Base-by-base conservation (phyloP, 805 yeast genomes). In the Wickerhamiella hasegawae region DNA sequence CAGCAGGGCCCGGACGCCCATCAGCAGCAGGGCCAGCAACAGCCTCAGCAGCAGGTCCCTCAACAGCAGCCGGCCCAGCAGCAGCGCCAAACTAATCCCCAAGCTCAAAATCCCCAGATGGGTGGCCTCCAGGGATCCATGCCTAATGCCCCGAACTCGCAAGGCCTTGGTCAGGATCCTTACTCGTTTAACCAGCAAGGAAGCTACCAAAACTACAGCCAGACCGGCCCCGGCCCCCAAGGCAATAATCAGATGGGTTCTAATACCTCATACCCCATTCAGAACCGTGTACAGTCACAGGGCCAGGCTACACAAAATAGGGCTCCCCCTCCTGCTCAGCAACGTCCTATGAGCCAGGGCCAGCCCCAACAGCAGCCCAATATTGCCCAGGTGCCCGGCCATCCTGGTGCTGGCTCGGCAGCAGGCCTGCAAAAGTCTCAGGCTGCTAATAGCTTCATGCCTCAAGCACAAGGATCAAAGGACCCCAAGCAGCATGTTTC, bases 261-360 rank as follows among this genome's bases (percentile, higher is more conserved):
- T n/a, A n/a, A n/a, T n/a, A n/a, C n/a, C n/a, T n/a, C n/a, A n/a
- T n/a, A n/a, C n/a, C n/a, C n/a, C n/a, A n/a, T n/a, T n/a, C n/a
- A n/a, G n/a, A n/a, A n/a, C n/a, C n/a, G n/a, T n/a, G n/a, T n/a
- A 22, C 49, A 37, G 31, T 48, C 34, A 40, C 46, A 36, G 38
- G 53, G 19, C 36, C 53, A 22, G 40, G 37, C 37, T 36, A 45
- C 38, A 42, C 44, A 27, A 34, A 45, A 24, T 37, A 50, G 38
- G 37, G 24, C 24, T 6, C 28, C 6, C 14, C 14, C 16, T 6
- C 16, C 6, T 8, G 28, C 42, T 36, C 37, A 35, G 39, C 40
- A 40, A 20, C 44, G 29, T 35, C 40, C 35, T 24, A 35, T 31
- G 34, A 24, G 17, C 18, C 31, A 18, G 30, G 27, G 28, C 26